phyloP scores from a whole-genome alignment of 371 early-diverging fungal genomes.

The Mortierella sp. region DNA sequence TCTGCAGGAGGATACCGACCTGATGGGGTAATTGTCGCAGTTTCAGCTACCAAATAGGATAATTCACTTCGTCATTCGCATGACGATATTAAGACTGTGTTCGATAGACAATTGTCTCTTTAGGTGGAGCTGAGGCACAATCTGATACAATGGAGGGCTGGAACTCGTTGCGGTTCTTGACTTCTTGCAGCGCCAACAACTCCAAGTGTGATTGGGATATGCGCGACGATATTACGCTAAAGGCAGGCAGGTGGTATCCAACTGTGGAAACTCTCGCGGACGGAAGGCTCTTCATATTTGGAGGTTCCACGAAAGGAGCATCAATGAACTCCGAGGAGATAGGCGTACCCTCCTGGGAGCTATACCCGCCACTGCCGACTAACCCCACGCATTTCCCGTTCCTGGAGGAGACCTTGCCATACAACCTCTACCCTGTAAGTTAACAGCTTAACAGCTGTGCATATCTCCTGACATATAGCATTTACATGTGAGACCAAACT shows the following conservation, averaged over 20 bases:
- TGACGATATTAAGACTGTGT: too few species aligned
- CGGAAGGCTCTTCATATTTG: conserved; percentile 65
- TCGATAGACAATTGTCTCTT: conserved; percentile 38
- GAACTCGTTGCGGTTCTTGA: conserved; percentile 65
- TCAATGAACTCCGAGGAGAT: conserved; percentile 63
- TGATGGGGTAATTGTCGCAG: conserved; percentile 61
- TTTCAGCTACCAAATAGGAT: too few species aligned
- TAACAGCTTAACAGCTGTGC: background rate
- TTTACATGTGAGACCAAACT: too few species aligned
- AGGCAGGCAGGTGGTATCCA: conserved; percentile 69
- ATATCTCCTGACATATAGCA: too few species aligned
- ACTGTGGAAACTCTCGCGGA: conserved; percentile 69
- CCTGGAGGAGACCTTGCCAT: conserved; percentile 69
- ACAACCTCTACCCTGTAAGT: conserved; percentile 64
- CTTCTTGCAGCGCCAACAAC: conserved; percentile 57
- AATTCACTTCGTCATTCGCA: too few species aligned
- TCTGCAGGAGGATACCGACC: conserved; percentile 69
- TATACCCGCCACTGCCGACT: conserved; percentile 41
- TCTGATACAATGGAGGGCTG: conserved; percentile 55
- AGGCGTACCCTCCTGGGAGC: conserved; percentile 61
- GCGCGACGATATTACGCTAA: conserved; percentile 31
- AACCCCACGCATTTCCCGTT: conserved; percentile 59
- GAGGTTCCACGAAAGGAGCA: conserved; percentile 64
- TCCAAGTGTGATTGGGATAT: conserved; percentile 62
- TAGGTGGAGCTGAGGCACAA: conserved; percentile 58